Base-by-base conservation (phyloP, 2,329 filamentous ascomycete species). In the Aspergillus sp. region DNA sequence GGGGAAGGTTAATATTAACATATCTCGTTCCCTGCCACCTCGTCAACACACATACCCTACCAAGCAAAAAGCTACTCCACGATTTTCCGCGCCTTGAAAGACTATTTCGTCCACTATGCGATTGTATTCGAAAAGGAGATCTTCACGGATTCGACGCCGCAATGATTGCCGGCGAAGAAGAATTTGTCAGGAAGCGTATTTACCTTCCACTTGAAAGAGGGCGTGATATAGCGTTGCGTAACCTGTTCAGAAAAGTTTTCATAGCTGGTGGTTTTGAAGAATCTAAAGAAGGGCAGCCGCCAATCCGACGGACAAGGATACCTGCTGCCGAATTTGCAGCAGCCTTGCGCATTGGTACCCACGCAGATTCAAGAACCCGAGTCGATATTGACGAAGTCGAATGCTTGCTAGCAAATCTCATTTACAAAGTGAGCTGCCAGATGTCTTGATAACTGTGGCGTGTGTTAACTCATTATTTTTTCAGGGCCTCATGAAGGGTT, bases 401-500 rank as follows among this genome's bases (percentile, higher is more conserved):
- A 75, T 99, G 95, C 73, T 78, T 97, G 66, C 72, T 99, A 68
- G 91, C 95, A 26, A 98, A 97, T 72, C 90, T 97, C 84, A 96
- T 99, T 61, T 99, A 98, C 81, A 99, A 98, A 86, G 93, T 96
- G 36, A 49, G 43, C 22, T 7, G 6, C 3, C 12, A 17, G 20
- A 20, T 3, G 13, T 9, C 17, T 32, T n/a, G 13, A 8, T 30
- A 15, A 39, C 15, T 17, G 13, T 11, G 12, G 17, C 20, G 18
- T 4, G 11, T 6, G n/a, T 13, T 57, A 38, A 58, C 59, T 67
- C 41, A 65, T 41, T 12, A 64, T 15, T 60, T 66, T 66, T 30
- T n/a, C 47, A 96, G 91, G 90, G 89, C 58, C 81, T 95, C 22
- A 96, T 99, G 90, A 99, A 98, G 77, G 95, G 96, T 41, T 99